Percentiles rank a stretch among this genome's conserved stretches.
phyloP scores from a whole-genome alignment of 176 grass and related monocot genomes.

The Rhynchospora tenuis region DNA sequence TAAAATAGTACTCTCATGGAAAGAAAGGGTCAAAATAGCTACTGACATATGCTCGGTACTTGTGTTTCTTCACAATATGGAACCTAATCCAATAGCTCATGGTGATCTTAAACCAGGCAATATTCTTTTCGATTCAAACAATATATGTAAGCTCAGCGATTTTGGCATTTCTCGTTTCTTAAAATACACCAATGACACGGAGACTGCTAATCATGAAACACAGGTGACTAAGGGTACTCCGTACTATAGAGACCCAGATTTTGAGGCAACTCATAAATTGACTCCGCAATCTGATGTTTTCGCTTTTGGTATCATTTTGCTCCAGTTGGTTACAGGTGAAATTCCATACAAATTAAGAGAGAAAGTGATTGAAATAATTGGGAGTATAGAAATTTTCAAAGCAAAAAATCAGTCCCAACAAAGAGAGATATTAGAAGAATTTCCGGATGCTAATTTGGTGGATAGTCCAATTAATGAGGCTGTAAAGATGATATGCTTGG shows the following conservation, averaged over 20 bases:
- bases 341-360: slow-evolving; percentile 13
- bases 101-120: slow-evolving; percentile 57
- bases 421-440: too few species aligned
- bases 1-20: slow-evolving; percentile 32
- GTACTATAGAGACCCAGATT: slow-evolving; percentile 38
- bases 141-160: slow-evolving; percentile 7
- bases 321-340: slow-evolving; percentile 50
- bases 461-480: too few species aligned
- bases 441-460: too few species aligned
- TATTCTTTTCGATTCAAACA: slow-evolving; percentile 61
- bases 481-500: too few species aligned
- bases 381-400: too few species aligned
- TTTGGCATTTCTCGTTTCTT: slow-evolving; percentile 35
- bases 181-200: slow-evolving; percentile 8
- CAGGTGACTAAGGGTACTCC: background rate
- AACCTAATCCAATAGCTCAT: slow-evolving; percentile 33
- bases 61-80: slow-evolving; percentile 54
- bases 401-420: too few species aligned
- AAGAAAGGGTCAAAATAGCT: slow-evolving; percentile 38
- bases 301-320: slow-evolving; percentile 58
- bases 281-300: slow-evolving; percentile 48
- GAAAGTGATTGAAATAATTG: too few species aligned
- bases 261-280: slow-evolving; percentile 12
- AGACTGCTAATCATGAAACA: slow-evolving; percentile 25
- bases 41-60: slow-evolving; percentile 61